Conservation (phyloP, 139 green algal genomes). For the Axilococcus clingmanii region DNA sequence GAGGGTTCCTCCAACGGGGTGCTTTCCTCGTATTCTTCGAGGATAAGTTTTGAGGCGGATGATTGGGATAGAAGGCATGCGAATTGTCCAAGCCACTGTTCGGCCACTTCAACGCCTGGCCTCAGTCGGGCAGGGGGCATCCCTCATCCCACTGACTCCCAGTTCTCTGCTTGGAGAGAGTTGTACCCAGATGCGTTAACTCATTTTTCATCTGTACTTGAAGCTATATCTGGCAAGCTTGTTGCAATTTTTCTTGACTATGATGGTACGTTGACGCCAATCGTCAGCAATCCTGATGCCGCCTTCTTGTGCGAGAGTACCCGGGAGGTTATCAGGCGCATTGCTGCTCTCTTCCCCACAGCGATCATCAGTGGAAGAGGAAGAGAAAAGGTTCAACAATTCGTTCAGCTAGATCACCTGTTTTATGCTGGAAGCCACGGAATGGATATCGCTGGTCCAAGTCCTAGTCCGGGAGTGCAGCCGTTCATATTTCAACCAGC, state of each 20-base stretch:
- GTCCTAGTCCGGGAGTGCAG: not conserved
- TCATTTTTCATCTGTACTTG: constrained; percentile 43
- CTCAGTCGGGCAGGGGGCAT: too few species aligned
- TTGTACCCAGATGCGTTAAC: constrained; percentile 52
- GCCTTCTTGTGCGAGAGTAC: constrained; percentile 80
- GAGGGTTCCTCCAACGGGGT: too few species aligned
- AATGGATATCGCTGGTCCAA: constrained; percentile 88
- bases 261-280: constrained; percentile 95
- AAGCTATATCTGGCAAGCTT: constrained; percentile 49
- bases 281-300: constrained; percentile 88
- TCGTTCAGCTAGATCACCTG: constrained; percentile 87
- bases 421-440: constrained; percentile 96
- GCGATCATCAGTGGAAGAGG: constrained; percentile 90
- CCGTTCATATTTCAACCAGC: constrained; percentile 63
- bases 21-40: too few species aligned
- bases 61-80: too few species aligned
- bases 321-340: constrained; percentile 52
- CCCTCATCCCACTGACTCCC: too few species aligned
- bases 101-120: too few species aligned
- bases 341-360: constrained; percentile 81
- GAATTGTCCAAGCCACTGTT: too few species aligned
- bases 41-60: too few species aligned
- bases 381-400: constrained; percentile 81
- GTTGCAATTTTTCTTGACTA: constrained; percentile 95
- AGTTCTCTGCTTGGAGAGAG: constrained; percentile 25